Percentiles rank a stretch among this genome's conserved stretches.
Conservation (phyloP, 139 green algal genomes). For the Mychonastes homosphaera region DNA sequence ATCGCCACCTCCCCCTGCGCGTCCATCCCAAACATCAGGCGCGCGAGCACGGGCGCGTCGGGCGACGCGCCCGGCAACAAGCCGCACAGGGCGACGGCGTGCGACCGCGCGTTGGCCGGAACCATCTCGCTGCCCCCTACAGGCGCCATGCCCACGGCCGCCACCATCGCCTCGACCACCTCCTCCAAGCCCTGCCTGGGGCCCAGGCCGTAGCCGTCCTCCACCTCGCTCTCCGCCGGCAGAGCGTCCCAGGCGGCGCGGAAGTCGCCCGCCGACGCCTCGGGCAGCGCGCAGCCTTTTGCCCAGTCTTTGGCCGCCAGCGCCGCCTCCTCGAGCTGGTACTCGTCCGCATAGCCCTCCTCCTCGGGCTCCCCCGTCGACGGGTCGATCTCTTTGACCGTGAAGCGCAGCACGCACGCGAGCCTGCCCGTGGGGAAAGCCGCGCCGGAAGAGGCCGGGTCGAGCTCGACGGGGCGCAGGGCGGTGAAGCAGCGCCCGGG, state of each 20-base stretch:
- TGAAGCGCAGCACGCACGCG: conserved; percentile 78
- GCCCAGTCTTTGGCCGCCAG: conserved; percentile 79
- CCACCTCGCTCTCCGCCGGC: conserved; percentile 52
- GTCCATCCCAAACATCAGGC: conserved; percentile 90
- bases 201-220: conserved; percentile 90
- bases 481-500: conserved; percentile 71
- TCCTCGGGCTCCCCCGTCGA: conserved; percentile 79
- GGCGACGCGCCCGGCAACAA: background rate
- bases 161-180: background rate
- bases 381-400: conserved; percentile 96
- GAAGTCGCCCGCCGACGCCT: no score
- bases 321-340: conserved; percentile 91
- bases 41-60: conserved; percentile 48
- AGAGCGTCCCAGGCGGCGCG: conserved; percentile 70
- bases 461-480: conserved; percentile 50
- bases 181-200: conserved; percentile 58
- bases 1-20: conserved; percentile 79
- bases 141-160: background rate
- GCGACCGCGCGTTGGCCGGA: conserved; percentile 83
- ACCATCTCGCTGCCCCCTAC: conserved; percentile 92
- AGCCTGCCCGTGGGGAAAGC: conserved; percentile 52
- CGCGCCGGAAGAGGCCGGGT: no score
- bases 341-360: conserved; percentile 95
- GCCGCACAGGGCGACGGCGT: conserved; percentile 66
- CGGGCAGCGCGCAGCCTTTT: conserved; percentile 38